Evolutionary conservation across 192 early-diverging fungal genomes (phyloP).

Genomic region (Coemansia sp.): DNA sequence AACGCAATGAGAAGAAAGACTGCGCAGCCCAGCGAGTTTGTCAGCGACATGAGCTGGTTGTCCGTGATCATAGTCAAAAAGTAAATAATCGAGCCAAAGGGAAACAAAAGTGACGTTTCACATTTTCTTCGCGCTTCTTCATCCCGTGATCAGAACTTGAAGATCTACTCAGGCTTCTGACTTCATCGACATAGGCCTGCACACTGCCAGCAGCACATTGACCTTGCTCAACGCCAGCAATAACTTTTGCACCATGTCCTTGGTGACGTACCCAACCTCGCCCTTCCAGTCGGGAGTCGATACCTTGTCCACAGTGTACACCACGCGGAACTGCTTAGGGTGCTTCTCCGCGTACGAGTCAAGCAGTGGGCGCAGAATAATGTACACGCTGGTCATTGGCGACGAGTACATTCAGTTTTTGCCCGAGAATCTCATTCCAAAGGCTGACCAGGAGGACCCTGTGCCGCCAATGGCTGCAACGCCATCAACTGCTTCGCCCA

Average conservation of each 20-base stretch:
- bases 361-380: conserved; percentile 66
- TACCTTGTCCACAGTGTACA: conserved; percentile 65
- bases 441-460: conserved; percentile 41
- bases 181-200: conserved; percentile 68
- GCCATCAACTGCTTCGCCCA: conserved; percentile 11
- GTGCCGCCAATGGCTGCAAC: conserved; percentile 8
- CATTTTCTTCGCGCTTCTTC: no score
- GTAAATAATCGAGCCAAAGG: no score
- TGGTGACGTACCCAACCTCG: conserved; percentile 71
- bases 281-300: conserved; percentile 63
- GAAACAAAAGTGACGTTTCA: conserved; percentile 3
- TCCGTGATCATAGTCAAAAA: conserved; percentile 33
- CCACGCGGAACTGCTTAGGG: conserved; percentile 62
- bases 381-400: conserved; percentile 80
- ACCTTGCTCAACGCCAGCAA: conserved; percentile 58
- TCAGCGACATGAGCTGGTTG: conserved; percentile 43
- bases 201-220: conserved; percentile 59
- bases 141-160: conserved; percentile 64
- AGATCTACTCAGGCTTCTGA: conserved; percentile 66
- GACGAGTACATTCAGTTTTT: conserved; percentile 80
- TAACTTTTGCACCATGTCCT: conserved; percentile 65
- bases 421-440: conserved; percentile 87
- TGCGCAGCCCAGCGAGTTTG: conserved; percentile 39
- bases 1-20: conserved; percentile 44
- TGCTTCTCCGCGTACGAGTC: conserved; percentile 60